Base-by-base conservation (phyloP, 164 flowering plant species). In the Chloranthus sessilifolius region DNA sequence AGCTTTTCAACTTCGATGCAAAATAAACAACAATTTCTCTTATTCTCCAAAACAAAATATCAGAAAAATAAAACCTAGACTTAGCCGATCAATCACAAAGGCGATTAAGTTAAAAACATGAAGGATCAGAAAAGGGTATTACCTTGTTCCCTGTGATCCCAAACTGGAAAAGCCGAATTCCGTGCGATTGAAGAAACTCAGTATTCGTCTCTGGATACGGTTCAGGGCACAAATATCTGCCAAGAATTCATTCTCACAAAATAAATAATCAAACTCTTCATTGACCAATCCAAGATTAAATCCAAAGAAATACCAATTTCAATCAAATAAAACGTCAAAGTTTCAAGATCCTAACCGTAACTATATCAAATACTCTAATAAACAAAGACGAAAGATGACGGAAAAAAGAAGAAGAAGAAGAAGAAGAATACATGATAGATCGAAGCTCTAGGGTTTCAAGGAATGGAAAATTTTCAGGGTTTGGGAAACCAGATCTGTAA, bases 171-270 rank as follows among this genome's bases (percentile, higher is more conserved):
- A n/a, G n/a, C n/a, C n/a, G n/a, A n/a, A n/a, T 76, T 34, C 75
- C 70, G 7, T 69, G 58, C 21, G 76, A 54, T 28, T 47, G 50
- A 34, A 80, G 63, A 61, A 78, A 80, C 47, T 69, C 65, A 31
- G 55, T 19, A 30, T 80, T 80, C 53, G 66, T 78, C 25, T 73
- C 78, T 0, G 87, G 81, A 50, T 80, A 80, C 1, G 79, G 71
- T 41, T 83, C 90, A 1, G 80, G 69, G 60, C 90, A 83, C 74
- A 83, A 65, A 47, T 74, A 83, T 69, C 90, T 80, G 78, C 41
- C 20, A 15, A 25, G 19, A 46, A n/a, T n/a, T n/a, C n/a, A n/a
- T n/a, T n/a, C n/a, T n/a, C n/a, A n/a, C n/a, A 7, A 25, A 25
- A 5, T 10, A 30, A 5, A 30, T 5, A 30, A 5, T 30, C 10